Base-by-base conservation (phyloP, 2,329 filamentous ascomycete genomes). In the Phaeosphaeriaceae sp. region DNA sequence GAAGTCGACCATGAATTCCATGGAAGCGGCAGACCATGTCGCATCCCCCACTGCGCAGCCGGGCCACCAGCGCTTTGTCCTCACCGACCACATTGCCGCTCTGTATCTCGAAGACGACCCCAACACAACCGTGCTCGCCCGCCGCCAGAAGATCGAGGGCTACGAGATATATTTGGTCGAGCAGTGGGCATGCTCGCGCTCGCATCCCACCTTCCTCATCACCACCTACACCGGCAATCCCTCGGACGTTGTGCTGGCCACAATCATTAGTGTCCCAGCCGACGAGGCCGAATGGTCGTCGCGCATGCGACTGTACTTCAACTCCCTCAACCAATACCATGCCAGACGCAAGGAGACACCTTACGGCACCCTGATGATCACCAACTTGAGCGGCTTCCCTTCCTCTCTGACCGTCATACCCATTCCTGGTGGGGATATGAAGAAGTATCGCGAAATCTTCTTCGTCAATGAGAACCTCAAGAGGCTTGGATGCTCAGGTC, bases 101-200 rank as follows among this genome's bases (percentile, higher is more conserved):
- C 84, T 82, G 64, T 81, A 94, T 72, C 86, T 99, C 21, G 91
- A 96, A 80, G 91, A 96, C 73, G 95, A 98, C 64, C 83, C 88
- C 1, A 87, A 86, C 5, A 93, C 92, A 3, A 84, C 83, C 2
- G 88, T 97, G 7, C 83, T 97, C 63, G 87, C 93, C 67, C 89
- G 90, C 53, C 87, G 88, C 54, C 84, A 85, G 50, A 82, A 85
- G 50, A 84, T 99, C 6, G 81, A 86, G 60, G 94, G 94, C 65
- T 98, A 97, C 78, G 93, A 98, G 76, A 84, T 94, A 61, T 98
- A 98, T 77, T 81, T 98, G 17, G 92, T 98, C 64, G 95, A 98
- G 77, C 95, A 99, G 83, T 99, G 95, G 95, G 92, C 92, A 6
- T 97, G 93, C 78, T 97, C 94, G 13, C 88, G 95, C 52, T 86